phyloP scores from a whole-genome alignment of 495 filamentous ascomycete genomes.

The Terfezia claveryi region DNA sequence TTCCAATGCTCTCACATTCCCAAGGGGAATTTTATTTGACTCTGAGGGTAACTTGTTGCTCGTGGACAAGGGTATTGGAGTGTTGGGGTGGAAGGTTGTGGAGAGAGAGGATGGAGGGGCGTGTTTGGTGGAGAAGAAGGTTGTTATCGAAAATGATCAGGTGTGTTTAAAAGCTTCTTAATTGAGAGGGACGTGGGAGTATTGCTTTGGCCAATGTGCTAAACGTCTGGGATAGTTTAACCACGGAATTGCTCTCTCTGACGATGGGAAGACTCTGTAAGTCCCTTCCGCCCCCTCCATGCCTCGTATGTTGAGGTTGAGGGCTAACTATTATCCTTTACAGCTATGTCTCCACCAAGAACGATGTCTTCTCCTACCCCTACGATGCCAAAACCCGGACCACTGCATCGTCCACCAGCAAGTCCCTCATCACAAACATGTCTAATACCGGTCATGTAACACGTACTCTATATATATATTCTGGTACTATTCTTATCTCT shows the following conservation, averaged over 20 bases:
- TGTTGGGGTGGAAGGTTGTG: background rate
- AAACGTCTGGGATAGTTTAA: constrained; percentile 23
- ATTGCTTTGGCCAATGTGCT: background rate
- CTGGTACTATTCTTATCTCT: constrained; percentile 33
- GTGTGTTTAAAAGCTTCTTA: no score
- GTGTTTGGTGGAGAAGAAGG: background rate
- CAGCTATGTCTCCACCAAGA: constrained; percentile 23
- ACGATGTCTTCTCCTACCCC: constrained; percentile 35
- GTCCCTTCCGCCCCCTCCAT: no score
- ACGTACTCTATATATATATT: constrained; percentile 35
- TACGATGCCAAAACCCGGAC: constrained; percentile 32
- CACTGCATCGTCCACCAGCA: constrained; percentile 18
- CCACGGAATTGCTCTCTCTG: constrained; percentile 44
- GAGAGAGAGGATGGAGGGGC: background rate
- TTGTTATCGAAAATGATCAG: background rate
- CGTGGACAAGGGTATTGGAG: background rate
- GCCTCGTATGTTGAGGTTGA: no score
- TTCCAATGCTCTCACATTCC: background rate
- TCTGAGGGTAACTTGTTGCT: background rate
- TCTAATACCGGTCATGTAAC: constrained; percentile 34
- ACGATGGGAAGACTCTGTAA: constrained; percentile 39
- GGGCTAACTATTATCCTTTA: no score
- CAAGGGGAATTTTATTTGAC: background rate
- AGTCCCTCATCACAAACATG: constrained; percentile 37
- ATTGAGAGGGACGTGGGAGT: no score